phyloP scores from a whole-genome alignment of 148 eudicot genomes.

The Nepenthes gracilis region DNA sequence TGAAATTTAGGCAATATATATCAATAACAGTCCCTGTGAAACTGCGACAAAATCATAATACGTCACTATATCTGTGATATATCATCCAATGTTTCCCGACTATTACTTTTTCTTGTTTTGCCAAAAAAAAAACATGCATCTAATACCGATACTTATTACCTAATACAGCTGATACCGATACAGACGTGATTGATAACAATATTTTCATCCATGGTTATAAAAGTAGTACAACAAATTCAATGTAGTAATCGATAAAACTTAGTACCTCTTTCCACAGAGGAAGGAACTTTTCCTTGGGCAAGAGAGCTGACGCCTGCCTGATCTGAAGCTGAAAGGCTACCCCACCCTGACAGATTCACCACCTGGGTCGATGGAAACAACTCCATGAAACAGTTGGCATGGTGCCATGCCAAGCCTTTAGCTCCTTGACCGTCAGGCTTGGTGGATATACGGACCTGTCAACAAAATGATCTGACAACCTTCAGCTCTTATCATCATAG shows the following conservation, averaged over 20 bases:
- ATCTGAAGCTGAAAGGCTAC: slow-evolving; percentile 46
- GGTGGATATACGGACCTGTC: slow-evolving; percentile 77
- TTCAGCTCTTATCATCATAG: not conserved
- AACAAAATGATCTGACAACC: slow-evolving; percentile 1
- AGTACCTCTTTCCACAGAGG: slow-evolving; percentile 29
- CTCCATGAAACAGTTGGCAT: slow-evolving; percentile 68
- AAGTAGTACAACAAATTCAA: not conserved
- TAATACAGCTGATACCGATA: no score
- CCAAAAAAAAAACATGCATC: no score
- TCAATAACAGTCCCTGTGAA: no score
- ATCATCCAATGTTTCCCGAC: no score
- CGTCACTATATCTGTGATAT: no score
- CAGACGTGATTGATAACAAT: no score
- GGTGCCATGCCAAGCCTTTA: slow-evolving; percentile 76
- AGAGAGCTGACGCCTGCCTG: slow-evolving; percentile 39
- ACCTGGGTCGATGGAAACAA: slow-evolving; percentile 36
- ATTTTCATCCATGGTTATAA: not conserved
- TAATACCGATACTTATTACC: no score
- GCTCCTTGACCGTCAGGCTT: slow-evolving; percentile 78
- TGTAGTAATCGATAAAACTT: not conserved
- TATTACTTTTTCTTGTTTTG: no score
- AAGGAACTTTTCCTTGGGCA: slow-evolving; percentile 42
- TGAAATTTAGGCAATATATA: no score
- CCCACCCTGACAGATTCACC: slow-evolving; percentile 77
- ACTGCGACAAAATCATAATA: no score